Evolutionary conservation across 129 eudicot genomes (phyloP).

Genomic region (Lactuca saligna): DNA sequence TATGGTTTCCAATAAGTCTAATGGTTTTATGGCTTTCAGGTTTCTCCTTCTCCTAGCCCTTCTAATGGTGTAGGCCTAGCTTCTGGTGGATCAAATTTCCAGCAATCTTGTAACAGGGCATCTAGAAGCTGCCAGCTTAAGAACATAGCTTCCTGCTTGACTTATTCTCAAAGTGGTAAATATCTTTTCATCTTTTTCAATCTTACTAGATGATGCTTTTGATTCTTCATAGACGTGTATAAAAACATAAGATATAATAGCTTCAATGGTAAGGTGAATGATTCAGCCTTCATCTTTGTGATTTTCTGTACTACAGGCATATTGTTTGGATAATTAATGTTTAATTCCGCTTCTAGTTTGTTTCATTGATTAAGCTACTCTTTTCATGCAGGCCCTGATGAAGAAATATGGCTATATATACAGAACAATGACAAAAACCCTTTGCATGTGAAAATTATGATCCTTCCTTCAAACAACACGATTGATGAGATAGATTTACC

Average conservation of each 20-base stretch:
- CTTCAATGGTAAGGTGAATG: background rate
- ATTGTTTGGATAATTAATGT: background rate
- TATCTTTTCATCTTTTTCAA: conserved; percentile 4
- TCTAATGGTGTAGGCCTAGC: conserved; percentile 20
- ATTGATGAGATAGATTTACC: conserved; percentile 31
- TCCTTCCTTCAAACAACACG: conserved; percentile 38
- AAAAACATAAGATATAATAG: background rate
- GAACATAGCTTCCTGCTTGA: conserved; percentile 49
- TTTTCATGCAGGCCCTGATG: conserved; percentile 33
- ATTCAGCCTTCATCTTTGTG: background rate
- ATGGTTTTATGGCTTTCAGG: conserved; percentile 23
- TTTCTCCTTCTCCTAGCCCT: conserved; percentile 53
- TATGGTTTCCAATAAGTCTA: conserved; percentile 14
- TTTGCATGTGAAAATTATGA: conserved; percentile 33
- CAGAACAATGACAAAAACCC: conserved; percentile 37
- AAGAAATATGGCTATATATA: conserved; percentile 36
- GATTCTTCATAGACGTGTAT: background rate
- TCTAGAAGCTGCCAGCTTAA: conserved; percentile 39
- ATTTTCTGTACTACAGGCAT: background rate
- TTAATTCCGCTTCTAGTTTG: background rate
- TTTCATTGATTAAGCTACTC: conserved; percentile 3
- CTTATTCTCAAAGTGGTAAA: conserved; percentile 36
- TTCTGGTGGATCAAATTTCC: conserved; percentile 15
- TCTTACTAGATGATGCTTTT: conserved; percentile 1
- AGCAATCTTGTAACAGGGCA: conserved; percentile 32